Percentiles rank a stretch among this genome's conserved stretches.
These are phyloP conservation scores for Miscanthus sacchariflorus DNA, from an alignment of 202 grass and related monocot species.

Conservation along the genomic window DNA sequence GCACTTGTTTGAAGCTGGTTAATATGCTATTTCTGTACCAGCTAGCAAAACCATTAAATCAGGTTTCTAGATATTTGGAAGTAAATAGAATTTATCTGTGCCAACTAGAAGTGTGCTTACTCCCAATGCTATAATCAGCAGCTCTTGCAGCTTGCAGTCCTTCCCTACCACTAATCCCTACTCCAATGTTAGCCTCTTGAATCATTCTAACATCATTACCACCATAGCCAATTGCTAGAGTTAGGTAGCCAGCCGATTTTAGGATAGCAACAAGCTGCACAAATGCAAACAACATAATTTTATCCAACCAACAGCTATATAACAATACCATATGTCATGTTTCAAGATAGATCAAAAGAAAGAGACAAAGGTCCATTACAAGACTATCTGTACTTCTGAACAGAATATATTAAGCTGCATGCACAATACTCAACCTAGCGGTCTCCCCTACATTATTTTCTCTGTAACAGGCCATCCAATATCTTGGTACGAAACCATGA, in stretches of 20 bases:
- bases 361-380: not conserved
- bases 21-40: constrained; percentile 11
- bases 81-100: not conserved
- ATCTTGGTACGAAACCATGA: constrained; percentile 11
- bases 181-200: constrained; percentile 94
- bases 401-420: constrained; percentile 20
- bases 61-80: not conserved
- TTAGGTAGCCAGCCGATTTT: constrained; percentile 74
- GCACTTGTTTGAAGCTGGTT: not conserved
- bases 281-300: constrained; percentile 42
- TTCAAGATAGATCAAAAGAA: constrained; percentile 35
- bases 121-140: constrained; percentile 96
- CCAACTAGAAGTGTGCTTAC: constrained; percentile 50
- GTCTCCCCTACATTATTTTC: constrained; percentile 19
- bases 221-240: constrained; percentile 91
- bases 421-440: not conserved
- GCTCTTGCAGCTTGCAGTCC: constrained; percentile 95
- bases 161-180: constrained; percentile 95
- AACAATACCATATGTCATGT: constrained; percentile 5
- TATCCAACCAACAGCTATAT: constrained; percentile 16
- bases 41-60: not conserved
- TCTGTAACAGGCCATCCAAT: constrained; percentile 27
- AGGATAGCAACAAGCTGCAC: constrained; percentile 85
- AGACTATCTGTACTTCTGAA: constrained; percentile 28
- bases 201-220: constrained; percentile 99